Evolutionary conservation across 441 rosid species (phyloP).

Genomic region (Populus hybrid): DNA sequence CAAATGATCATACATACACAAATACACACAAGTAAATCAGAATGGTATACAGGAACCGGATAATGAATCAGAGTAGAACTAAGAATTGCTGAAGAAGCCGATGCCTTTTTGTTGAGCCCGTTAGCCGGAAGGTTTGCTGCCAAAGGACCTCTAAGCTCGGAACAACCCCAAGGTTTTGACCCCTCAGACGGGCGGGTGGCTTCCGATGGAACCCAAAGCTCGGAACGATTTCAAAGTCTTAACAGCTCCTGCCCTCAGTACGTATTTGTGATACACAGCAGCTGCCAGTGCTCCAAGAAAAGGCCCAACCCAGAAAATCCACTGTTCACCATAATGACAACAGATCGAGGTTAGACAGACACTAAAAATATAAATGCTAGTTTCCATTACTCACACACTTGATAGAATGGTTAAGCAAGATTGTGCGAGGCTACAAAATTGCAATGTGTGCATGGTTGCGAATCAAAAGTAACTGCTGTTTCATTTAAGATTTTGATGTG

Average conservation of each 20-base stretch:
- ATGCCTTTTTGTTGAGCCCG: background rate
- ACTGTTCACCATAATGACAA: background rate
- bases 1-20: background rate
- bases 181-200: background rate
- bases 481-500: too few species aligned
- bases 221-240: background rate
- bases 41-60: background rate
- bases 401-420: background rate
- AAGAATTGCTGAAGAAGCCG: background rate
- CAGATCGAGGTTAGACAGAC: background rate
- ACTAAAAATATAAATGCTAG: background rate
- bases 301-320: background rate
- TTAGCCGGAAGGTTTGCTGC: background rate
- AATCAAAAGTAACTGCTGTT: too few species aligned
- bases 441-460: background rate
- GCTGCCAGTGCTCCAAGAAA: background rate
- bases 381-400: background rate
- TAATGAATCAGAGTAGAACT: background rate
- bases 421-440: background rate
- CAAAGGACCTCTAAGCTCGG: background rate
- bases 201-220: background rate
- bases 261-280: background rate
- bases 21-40: background rate
- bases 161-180: background rate
- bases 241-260: background rate